Conservation (phyloP, 306 rosid genomes). For the Prunus mongolica region DNA sequence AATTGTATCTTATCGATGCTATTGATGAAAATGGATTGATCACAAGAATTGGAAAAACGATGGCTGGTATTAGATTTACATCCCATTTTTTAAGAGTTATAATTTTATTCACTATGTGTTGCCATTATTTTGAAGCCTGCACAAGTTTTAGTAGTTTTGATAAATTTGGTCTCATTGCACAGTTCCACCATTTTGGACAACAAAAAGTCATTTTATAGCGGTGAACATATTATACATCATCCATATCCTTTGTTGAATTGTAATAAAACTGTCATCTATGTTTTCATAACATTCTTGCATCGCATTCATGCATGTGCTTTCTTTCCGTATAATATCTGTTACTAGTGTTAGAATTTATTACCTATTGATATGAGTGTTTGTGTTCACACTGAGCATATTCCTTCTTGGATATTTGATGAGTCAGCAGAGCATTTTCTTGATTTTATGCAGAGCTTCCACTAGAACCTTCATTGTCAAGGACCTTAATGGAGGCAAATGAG, state of each 20-base stretch:
- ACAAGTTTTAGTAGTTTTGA: neutral
- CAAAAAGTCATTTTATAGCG: neutral
- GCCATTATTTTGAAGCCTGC: slow-evolving; percentile 14
- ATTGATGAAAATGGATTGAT: slow-evolving; percentile 81
- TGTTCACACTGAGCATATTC: slow-evolving; percentile 11
- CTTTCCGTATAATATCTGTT: slow-evolving; percentile 7
- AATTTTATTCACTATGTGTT: neutral
- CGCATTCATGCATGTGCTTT: slow-evolving; percentile 9
- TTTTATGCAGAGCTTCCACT: slow-evolving; percentile 81
- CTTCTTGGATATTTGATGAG: neutral
- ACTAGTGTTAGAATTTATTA: slow-evolving; percentile 5
- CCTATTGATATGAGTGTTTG: slow-evolving; percentile 7
- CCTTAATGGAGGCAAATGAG: slow-evolving; percentile 82
- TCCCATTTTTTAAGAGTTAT: slow-evolving; percentile 15
- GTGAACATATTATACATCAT: neutral
- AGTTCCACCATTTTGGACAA: neutral
- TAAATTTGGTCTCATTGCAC: neutral
- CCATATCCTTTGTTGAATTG: neutral
- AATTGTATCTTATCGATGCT: slow-evolving; percentile 84
- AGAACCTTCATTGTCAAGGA: slow-evolving; percentile 94
- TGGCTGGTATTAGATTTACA: slow-evolving; percentile 74
- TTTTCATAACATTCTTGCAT: neutral
- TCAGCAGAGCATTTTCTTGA: neutral
- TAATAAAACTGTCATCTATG: neutral
- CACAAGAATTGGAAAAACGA: slow-evolving; percentile 75